A percentile compares a stretch with the other conserved stretches of the same genome.
Conservation (phyloP, 2,329 filamentous ascomycete genomes). For the Neofusicoccum laricinum region DNA sequence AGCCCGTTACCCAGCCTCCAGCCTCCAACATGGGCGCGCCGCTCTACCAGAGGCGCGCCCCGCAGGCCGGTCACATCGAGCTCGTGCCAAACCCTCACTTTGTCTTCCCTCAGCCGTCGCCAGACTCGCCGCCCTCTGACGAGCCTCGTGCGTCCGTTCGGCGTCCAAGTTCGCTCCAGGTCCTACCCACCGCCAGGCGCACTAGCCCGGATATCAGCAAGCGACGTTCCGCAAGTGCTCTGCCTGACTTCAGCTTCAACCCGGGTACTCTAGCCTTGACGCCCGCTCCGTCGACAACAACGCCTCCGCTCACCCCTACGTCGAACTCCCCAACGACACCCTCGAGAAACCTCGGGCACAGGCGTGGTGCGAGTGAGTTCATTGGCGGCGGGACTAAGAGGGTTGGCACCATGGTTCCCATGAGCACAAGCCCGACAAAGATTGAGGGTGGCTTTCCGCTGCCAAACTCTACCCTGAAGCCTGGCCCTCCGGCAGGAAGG, state of each 20-base stretch:
- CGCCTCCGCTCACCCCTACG: constrained; percentile 38
- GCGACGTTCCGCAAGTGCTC: constrained; percentile 41
- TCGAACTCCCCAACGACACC: constrained; percentile 42
- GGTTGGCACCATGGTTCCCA: constrained; percentile 51
- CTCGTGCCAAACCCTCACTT: constrained; percentile 49
- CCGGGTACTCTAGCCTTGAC: constrained; percentile 29
- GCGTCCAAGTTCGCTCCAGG: constrained; percentile 37
- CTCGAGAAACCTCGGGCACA: constrained; percentile 60
- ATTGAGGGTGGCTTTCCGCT: constrained; percentile 57
- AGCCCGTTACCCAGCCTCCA: constrained; percentile 34
- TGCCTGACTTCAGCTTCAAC: constrained; percentile 51
- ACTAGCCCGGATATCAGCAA: constrained; percentile 31
- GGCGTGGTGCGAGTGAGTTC: constrained; percentile 81
- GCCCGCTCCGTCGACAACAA: constrained; percentile 25
- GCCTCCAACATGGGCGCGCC: constrained; percentile 22
- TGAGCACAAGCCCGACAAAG: constrained; percentile 70
- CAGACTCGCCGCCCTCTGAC: constrained; percentile 27
- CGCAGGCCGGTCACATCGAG: constrained; percentile 34
- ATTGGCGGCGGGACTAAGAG: constrained; percentile 65
- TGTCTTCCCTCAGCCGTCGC: constrained; percentile 44
- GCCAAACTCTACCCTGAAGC: constrained; percentile 49
- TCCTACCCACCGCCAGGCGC: constrained; percentile 31
- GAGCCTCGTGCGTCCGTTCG: constrained; percentile 31
- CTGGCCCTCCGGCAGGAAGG: constrained; percentile 52
- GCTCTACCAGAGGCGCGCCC: constrained; percentile 14